A percentile compares a stretch with the other conserved stretches of the same genome.
These are phyloP conservation scores for Cercospora beticola DNA, from an alignment of 2,329 filamentous ascomycete genomes.

Conservation along the genomic window DNA sequence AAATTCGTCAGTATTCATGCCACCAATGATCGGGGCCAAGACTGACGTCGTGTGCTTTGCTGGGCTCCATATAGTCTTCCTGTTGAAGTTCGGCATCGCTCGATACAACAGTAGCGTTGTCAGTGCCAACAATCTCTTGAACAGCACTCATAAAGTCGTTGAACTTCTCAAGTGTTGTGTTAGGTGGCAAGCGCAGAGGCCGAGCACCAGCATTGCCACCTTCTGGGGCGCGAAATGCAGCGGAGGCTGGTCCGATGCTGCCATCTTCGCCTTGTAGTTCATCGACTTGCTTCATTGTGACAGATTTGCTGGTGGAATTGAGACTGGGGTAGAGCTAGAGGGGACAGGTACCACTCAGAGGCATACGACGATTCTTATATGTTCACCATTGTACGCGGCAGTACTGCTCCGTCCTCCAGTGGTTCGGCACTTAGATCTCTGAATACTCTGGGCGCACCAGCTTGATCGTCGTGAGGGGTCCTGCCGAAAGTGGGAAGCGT, in stretches of 20 bases:
- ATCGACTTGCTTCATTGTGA: slow-evolving; percentile 17
- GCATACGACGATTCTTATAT: neutral
- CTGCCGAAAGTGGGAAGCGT: neutral
- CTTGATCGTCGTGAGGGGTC: slow-evolving; percentile 9
- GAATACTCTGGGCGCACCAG: neutral
- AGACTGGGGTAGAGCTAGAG: neutral
- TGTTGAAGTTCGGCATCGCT: slow-evolving; percentile 31
- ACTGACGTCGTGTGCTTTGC: slow-evolving; percentile 25
- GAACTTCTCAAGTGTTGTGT: slow-evolving; percentile 19
- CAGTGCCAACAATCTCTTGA: slow-evolving; percentile 17
- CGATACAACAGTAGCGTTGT: slow-evolving; percentile 30
- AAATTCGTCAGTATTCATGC: neutral
- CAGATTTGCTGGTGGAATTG: neutral
- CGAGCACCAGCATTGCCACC: slow-evolving; percentile 9
- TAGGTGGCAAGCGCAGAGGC: slow-evolving; percentile 21
- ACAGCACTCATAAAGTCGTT: slow-evolving; percentile 16
- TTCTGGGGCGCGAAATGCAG: slow-evolving; percentile 16
- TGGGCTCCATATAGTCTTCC: slow-evolving; percentile 25
- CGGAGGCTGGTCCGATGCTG: slow-evolving; percentile 3
- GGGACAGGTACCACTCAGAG: neutral
- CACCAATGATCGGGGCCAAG: slow-evolving; percentile 26
- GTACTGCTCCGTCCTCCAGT: neutral
- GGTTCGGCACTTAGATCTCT: neutral
- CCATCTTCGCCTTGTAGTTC: slow-evolving; percentile 16
- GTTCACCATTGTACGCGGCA: neutral